Percentiles rank a stretch among this genome's conserved stretches.
Conservation (phyloP, 352 stramenopile species). For the Pythium dissotocum region DNA sequence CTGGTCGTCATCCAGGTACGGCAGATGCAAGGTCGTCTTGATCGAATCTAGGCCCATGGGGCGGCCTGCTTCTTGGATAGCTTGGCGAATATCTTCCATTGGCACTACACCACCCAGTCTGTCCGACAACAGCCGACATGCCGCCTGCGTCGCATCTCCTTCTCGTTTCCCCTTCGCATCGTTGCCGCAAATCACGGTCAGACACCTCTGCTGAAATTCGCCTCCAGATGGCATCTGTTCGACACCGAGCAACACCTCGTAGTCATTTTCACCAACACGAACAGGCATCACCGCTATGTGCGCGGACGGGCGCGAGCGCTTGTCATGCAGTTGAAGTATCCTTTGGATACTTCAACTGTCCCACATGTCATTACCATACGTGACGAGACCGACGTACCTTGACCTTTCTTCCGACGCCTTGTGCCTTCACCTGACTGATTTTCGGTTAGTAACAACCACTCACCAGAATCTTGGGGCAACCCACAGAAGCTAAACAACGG, state of each 20-base stretch:
- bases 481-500: too few relatives aligned
- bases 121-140: not conserved
- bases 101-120: not conserved
- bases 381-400: too few relatives aligned
- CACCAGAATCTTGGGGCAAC: too few relatives aligned
- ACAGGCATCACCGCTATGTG: conserved; percentile 1
- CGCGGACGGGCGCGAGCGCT: too few relatives aligned
- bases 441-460: too few relatives aligned
- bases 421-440: too few relatives aligned
- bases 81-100: not conserved
- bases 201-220: not conserved
- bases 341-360: too few relatives aligned
- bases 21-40: not conserved
- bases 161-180: not conserved
- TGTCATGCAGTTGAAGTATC: too few relatives aligned
- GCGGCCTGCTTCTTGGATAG: not conserved
- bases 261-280: conserved; percentile 3
- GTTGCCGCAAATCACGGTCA: not conserved
- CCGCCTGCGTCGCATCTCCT: not conserved
- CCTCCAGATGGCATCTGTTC: not conserved
- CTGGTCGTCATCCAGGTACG: not conserved
- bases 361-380: too few relatives aligned
- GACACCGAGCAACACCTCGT: conserved; percentile 6
- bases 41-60: not conserved
- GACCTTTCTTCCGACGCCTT: too few relatives aligned